Conservation (phyloP, 257 asterid species). For the Craterostigma plantagineum region DNA sequence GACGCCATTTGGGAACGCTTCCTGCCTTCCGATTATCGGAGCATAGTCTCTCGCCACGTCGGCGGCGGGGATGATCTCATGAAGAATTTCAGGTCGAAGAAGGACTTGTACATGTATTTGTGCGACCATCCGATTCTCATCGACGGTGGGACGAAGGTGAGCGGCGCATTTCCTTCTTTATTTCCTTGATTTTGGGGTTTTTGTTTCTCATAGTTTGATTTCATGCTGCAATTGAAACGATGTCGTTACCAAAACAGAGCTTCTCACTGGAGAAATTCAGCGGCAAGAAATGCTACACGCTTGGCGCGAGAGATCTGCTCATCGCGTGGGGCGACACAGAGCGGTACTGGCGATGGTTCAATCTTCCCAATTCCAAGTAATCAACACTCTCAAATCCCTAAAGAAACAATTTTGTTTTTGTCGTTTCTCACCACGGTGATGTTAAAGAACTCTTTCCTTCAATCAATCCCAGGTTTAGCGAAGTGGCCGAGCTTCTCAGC, state of each 20-base stretch:
- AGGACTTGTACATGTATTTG: slow-evolving; percentile 41
- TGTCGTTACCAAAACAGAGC: slow-evolving; percentile 23
- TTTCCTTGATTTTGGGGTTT: not conserved
- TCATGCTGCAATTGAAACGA: not conserved
- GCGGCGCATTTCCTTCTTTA: slow-evolving; percentile 18
- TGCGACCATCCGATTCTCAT: slow-evolving; percentile 41
- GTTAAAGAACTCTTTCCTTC: no score
- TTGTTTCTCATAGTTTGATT: not conserved
- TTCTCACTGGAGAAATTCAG: slow-evolving; percentile 46
- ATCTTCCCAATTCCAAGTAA: slow-evolving; percentile 51
- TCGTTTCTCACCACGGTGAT: not conserved
- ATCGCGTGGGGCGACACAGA: slow-evolving; percentile 47
- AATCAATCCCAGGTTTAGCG: slow-evolving; percentile 28
- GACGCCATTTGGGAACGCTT: slow-evolving; percentile 68
- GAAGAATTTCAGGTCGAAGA: slow-evolving; percentile 19
- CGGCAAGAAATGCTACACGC: slow-evolving; percentile 63
- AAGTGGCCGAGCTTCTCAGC: slow-evolving; percentile 39
- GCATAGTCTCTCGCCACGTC: slow-evolving; percentile 25
- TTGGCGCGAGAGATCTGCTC: slow-evolving; percentile 44
- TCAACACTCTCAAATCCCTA: not conserved
- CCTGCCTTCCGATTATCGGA: slow-evolving; percentile 52
- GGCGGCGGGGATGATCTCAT: slow-evolving; percentile 16
- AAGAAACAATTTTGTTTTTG: not conserved
- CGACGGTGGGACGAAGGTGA: slow-evolving; percentile 29
- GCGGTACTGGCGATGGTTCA: slow-evolving; percentile 42